Percentiles rank a stretch among this genome's conserved stretches.
Conservation (phyloP, 352 stramenopile genomes). For the Phytophthora meadii region DNA sequence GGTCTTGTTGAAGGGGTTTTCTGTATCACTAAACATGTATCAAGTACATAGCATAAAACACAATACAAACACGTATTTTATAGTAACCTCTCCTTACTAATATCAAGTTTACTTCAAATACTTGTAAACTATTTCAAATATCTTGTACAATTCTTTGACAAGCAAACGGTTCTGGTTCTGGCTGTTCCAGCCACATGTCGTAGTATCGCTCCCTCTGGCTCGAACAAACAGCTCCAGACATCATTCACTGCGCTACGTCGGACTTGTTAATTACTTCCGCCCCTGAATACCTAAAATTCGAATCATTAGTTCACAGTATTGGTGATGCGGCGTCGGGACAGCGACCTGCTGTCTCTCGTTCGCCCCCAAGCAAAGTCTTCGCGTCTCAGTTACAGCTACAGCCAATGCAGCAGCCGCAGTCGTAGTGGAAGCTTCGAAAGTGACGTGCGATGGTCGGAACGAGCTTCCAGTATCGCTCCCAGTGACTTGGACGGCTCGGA, state of each 20-base stretch:
- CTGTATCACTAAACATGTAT: slow-evolving; percentile 14
- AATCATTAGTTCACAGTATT: not conserved
- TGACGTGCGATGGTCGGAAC: slow-evolving; percentile 28
- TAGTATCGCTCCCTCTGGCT: slow-evolving; percentile 23
- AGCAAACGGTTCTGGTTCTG: not conserved
- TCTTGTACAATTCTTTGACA: slow-evolving; percentile 4
- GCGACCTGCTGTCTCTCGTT: slow-evolving; percentile 31
- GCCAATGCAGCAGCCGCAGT: slow-evolving; percentile 42
- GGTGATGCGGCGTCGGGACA: slow-evolving; percentile 41
- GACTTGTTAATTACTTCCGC: slow-evolving; percentile 19
- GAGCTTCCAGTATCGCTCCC: slow-evolving; percentile 20
- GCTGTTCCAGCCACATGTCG: slow-evolving; percentile 6
- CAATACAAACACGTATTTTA: slow-evolving; percentile 2
- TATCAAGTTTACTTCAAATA: not conserved
- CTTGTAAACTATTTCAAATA: slow-evolving; percentile 1
- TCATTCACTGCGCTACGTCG: slow-evolving; percentile 9
- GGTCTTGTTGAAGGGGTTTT: slow-evolving; percentile 21
- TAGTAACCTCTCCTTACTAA: not conserved
- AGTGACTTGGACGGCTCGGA: slow-evolving; percentile 43
- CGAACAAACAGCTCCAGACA: slow-evolving; percentile 5
- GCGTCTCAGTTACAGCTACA: slow-evolving; percentile 40
- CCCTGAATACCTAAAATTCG: not conserved
- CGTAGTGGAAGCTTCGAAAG: slow-evolving; percentile 44
- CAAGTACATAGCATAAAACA: slow-evolving; percentile 1
- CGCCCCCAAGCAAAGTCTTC: slow-evolving; percentile 8